A percentile compares a stretch with the other conserved stretches of the same genome.
Evolutionary conservation across 1,139 yeast species (phyloP).

Genomic region (Suhomyces coccinellae): DNA sequence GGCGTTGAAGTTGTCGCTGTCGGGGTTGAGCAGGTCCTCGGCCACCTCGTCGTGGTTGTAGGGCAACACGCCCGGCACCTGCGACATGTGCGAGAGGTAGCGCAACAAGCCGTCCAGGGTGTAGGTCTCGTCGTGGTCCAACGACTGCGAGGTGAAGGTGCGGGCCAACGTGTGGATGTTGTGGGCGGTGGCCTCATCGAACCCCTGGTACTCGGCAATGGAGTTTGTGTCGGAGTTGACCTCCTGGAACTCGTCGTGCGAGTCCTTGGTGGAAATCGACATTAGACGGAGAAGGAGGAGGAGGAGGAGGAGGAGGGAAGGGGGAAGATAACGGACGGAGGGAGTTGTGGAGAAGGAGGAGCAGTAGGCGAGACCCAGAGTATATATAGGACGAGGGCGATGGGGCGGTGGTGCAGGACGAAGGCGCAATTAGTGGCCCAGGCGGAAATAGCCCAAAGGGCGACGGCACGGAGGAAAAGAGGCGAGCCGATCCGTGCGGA

Average conservation of each 20-base stretch:
- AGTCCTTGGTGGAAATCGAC: slow-evolving; percentile 9
- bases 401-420: too few species aligned
- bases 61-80: slow-evolving; percentile 52
- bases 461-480: too few species aligned
- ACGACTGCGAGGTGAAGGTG: slow-evolving; percentile 40
- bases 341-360: not conserved
- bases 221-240: slow-evolving; percentile 19
- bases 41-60: slow-evolving; percentile 18
- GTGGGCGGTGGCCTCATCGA: slow-evolving; percentile 27
- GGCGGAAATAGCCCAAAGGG: too few species aligned
- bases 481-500: too few species aligned
- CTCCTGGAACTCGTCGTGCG: slow-evolving; percentile 7
- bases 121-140: slow-evolving; percentile 9
- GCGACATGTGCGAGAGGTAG: slow-evolving; percentile 50
- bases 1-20: slow-evolving; percentile 57
- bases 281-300: not conserved
- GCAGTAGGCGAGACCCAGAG: too few species aligned
- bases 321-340: not conserved
- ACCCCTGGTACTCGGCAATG: slow-evolving; percentile 41
- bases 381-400: too few species aligned
- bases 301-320: not conserved
- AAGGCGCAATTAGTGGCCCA: too few species aligned
- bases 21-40: slow-evolving; percentile 30
- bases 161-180: slow-evolving; percentile 61
- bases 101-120: slow-evolving; percentile 23